Conservation (phyloP, 164 flowering plant genomes). For the Vitis amurensis region DNA sequence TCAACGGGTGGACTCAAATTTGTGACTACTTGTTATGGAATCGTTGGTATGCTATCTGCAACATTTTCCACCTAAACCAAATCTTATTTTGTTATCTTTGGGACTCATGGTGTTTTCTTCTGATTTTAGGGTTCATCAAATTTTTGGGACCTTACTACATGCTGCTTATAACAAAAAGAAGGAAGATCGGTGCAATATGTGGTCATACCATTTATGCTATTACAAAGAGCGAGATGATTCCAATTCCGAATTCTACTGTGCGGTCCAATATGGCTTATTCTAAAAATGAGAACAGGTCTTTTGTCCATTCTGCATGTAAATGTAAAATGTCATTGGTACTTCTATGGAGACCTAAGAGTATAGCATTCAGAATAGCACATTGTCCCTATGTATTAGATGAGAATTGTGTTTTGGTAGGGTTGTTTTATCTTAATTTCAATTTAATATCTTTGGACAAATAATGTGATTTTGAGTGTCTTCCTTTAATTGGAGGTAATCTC, state of each 20-base stretch:
- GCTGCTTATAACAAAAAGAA: conserved; percentile 92
- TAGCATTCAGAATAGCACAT: conserved; percentile 22
- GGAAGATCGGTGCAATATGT: conserved; percentile 81
- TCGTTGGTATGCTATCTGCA: conserved; percentile 63
- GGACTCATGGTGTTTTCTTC: conserved; percentile 12
- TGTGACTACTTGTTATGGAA: conserved; percentile 86
- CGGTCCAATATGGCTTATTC: conserved; percentile 66
- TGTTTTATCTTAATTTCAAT: conserved; percentile 10
- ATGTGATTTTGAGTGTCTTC: conserved; percentile 22
- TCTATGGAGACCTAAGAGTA: conserved; percentile 36
- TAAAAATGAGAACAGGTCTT: conserved; percentile 98
- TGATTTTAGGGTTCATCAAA: conserved; percentile 72
- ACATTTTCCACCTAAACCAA: neutral
- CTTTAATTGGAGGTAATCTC: conserved; percentile 29
- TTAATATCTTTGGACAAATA: conserved; percentile 16
- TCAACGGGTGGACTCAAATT: conserved; percentile 86
- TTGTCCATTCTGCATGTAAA: conserved; percentile 75
- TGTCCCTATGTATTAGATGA: conserved; percentile 32
- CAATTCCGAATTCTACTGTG: conserved; percentile 66
- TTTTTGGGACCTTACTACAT: conserved; percentile 97
- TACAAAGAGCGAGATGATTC: conserved; percentile 81
- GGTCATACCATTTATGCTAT: conserved; percentile 84
- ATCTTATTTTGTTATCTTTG: neutral
- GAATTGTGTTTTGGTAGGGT: conserved; percentile 15
- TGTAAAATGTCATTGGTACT: conserved; percentile 54